Conservation (phyloP, 257 asterid genomes). For the Lithospermum erythrorhizon region DNA sequence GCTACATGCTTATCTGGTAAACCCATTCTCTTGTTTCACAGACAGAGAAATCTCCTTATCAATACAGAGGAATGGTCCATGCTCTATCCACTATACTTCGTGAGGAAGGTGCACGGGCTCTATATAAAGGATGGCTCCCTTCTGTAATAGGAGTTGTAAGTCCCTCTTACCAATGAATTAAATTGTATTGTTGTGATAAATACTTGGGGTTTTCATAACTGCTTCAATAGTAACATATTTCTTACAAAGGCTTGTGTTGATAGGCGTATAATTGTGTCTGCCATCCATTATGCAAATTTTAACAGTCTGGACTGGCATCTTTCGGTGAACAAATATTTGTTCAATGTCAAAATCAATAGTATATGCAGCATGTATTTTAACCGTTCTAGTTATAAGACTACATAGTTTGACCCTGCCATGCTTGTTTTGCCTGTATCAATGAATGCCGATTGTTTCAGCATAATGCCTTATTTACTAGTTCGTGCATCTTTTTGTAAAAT, state of each 20-base stretch:
- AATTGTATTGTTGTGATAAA: background rate
- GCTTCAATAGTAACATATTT: background rate
- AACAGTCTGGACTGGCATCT: too few relatives aligned
- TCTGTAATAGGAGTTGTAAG: constrained; percentile 98
- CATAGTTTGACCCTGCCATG: too few relatives aligned
- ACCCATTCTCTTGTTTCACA: constrained; percentile 25
- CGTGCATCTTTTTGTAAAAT: too few relatives aligned
- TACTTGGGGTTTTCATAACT: background rate
- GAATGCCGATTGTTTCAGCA: too few relatives aligned
- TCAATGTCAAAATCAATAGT: too few relatives aligned
- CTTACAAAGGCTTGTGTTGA: background rate
- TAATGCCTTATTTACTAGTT: too few relatives aligned
- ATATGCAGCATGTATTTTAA: too few relatives aligned
- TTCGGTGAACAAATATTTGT: too few relatives aligned
- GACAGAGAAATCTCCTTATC: constrained; percentile 84
- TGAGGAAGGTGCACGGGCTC: constrained; percentile 91
- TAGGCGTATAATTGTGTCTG: background rate
- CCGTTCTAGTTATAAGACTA: too few relatives aligned
- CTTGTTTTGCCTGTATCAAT: too few relatives aligned
- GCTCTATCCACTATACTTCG: constrained; percentile 95
- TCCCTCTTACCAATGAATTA: constrained; percentile 6
- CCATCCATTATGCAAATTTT: too few relatives aligned
- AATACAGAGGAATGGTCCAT: constrained; percentile 90
- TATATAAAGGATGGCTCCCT: constrained; percentile 99
- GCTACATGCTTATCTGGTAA: constrained; percentile 6